Evolutionary conservation across 2,329 filamentous ascomycete genomes (phyloP).

Genomic region (Cladophialophora carrionii): DNA sequence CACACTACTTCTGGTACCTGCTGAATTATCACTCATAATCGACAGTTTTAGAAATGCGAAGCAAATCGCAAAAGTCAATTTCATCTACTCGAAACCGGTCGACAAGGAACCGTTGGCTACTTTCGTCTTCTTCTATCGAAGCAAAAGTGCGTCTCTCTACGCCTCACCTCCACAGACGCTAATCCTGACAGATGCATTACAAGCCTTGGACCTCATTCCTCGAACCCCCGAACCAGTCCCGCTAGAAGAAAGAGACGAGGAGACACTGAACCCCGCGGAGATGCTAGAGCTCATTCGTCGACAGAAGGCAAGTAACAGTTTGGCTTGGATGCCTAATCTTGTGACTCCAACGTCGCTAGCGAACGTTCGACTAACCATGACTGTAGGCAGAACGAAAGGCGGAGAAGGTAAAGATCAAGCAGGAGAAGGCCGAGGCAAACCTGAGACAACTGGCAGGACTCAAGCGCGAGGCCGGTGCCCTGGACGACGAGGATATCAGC

Average conservation of each 20-base stretch:
- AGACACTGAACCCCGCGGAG: slow-evolving; percentile 37
- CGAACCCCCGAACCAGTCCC: slow-evolving; percentile 38
- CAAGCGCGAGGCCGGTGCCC: slow-evolving; percentile 15
- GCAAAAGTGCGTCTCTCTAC: slow-evolving; percentile 21
- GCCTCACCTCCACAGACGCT: not conserved
- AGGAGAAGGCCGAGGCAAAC: slow-evolving; percentile 7
- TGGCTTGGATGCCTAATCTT: not conserved
- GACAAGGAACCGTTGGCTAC: slow-evolving; percentile 34
- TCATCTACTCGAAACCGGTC: not conserved
- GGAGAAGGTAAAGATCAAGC: slow-evolving; percentile 13
- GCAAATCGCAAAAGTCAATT: not conserved
- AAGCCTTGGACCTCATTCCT: slow-evolving; percentile 42
- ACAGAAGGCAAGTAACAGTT: slow-evolving; percentile 32
- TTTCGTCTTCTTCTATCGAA: slow-evolving; percentile 41
- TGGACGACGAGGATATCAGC: slow-evolving; percentile 13
- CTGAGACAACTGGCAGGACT: not conserved
- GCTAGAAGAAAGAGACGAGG: slow-evolving; percentile 36
- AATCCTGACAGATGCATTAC: slow-evolving; percentile 36
- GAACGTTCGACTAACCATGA: not conserved
- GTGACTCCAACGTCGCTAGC: not conserved
- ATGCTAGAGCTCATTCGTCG: slow-evolving; percentile 37
- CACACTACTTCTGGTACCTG: not conserved
- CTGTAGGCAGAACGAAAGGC: slow-evolving; percentile 11
- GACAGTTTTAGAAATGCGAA: not conserved
- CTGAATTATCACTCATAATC: not conserved